Evolutionary conservation across 2,329 filamentous ascomycete genomes (phyloP).

Genomic region (Trichoderma koningiopsis): DNA sequence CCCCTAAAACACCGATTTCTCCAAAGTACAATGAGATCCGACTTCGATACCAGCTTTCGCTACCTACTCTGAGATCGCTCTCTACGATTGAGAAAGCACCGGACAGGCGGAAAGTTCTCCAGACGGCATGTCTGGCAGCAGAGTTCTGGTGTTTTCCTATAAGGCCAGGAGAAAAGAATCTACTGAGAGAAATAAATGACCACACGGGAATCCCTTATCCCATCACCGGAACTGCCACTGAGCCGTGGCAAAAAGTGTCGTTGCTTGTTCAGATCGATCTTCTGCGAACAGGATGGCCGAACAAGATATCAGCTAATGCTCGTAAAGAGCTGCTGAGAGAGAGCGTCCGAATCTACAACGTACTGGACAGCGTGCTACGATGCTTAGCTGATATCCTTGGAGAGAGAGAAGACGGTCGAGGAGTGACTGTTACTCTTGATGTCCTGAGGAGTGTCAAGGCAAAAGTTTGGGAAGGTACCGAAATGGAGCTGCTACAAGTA

Average conservation of each 20-base stretch:
- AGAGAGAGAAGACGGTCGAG: slow-evolving; percentile 59
- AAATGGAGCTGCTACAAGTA: slow-evolving; percentile 81
- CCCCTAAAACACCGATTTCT: neutral
- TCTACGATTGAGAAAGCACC: slow-evolving; percentile 34
- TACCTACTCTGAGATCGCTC: slow-evolving; percentile 38
- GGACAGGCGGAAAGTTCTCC: slow-evolving; percentile 40
- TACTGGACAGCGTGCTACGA: slow-evolving; percentile 41
- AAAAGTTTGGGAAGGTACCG: slow-evolving; percentile 77
- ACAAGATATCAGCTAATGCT: slow-evolving; percentile 43
- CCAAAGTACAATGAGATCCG: slow-evolving; percentile 35
- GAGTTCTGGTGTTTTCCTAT: slow-evolving; percentile 45
- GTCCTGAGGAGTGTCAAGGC: slow-evolving; percentile 76
- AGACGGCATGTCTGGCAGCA: slow-evolving; percentile 42
- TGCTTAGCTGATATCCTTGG: slow-evolving; percentile 45
- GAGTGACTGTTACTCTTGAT: slow-evolving; percentile 70
- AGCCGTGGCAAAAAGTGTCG: slow-evolving; percentile 72
- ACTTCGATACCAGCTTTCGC: slow-evolving; percentile 40
- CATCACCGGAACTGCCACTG: slow-evolving; percentile 48
- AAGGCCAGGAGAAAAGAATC: slow-evolving; percentile 38
- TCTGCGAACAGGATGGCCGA: slow-evolving; percentile 62
- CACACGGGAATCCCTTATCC: slow-evolving; percentile 44
- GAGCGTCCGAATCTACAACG: slow-evolving; percentile 36
- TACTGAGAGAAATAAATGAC: slow-evolving; percentile 45
- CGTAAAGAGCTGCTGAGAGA: slow-evolving; percentile 41
- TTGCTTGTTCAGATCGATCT: slow-evolving; percentile 74